Conservation (phyloP, 2,329 filamentous ascomycete species). For the Colletotrichum theobromicola region DNA sequence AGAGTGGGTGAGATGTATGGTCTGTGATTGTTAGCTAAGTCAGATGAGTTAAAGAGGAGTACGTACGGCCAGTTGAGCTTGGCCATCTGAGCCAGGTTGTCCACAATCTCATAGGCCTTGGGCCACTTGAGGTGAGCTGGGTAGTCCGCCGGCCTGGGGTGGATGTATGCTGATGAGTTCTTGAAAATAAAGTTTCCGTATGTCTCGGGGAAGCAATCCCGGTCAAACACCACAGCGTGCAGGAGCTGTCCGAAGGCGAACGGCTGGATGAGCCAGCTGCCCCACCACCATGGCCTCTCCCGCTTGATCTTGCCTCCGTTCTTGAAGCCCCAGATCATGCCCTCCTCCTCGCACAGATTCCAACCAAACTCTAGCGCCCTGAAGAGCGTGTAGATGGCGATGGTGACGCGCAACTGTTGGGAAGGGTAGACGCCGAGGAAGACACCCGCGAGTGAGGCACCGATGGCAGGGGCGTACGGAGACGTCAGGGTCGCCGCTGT, state of each 20-base stretch:
- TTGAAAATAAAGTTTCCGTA: slow-evolving; percentile 64
- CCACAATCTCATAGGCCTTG: slow-evolving; percentile 74
- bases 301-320: slow-evolving; percentile 60
- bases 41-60: background rate
- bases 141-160: slow-evolving; percentile 71
- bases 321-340: slow-evolving; percentile 67
- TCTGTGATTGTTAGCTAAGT: slow-evolving; percentile 43
- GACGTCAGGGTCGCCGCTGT: slow-evolving; percentile 80
- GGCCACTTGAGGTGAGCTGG: slow-evolving; percentile 77
- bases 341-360: slow-evolving; percentile 80
- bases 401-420: slow-evolving; percentile 71
- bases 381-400: slow-evolving; percentile 83
- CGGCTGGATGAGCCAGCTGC: slow-evolving; percentile 83
- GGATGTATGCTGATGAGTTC: slow-evolving; percentile 81
- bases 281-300: slow-evolving; percentile 80
- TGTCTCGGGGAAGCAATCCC: slow-evolving; percentile 70
- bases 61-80: slow-evolving; percentile 82
- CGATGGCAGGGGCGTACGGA: slow-evolving; percentile 84
- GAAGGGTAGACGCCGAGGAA: slow-evolving; percentile 78
- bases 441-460: slow-evolving; percentile 85
- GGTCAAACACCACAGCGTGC: slow-evolving; percentile 78
- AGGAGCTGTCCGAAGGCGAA: slow-evolving; percentile 77
- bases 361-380: slow-evolving; percentile 86
- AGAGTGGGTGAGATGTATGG: slow-evolving; percentile 85
- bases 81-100: slow-evolving; percentile 82